phyloP scores from a whole-genome alignment of 805 yeast genomes.

The Hanseniaspora vineae region DNA sequence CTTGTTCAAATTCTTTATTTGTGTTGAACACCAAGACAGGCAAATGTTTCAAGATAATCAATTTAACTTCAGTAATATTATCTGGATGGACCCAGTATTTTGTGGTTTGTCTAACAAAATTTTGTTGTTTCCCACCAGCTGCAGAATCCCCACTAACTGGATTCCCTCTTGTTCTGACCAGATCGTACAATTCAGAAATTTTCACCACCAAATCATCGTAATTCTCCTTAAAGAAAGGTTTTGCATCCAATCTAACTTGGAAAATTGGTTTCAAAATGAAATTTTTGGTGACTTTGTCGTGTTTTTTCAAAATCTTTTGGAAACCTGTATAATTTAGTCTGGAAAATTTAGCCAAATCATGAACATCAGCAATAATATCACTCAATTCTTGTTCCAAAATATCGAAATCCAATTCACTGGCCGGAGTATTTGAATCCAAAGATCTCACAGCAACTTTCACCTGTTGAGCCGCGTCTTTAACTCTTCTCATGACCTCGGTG shows the following conservation, averaged over 20 bases:
- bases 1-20: constrained; percentile 87
- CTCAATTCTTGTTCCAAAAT: constrained; percentile 63
- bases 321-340: constrained; percentile 93
- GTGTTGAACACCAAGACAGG: constrained; percentile 95
- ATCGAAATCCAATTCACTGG: constrained; percentile 57
- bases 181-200: constrained; percentile 76
- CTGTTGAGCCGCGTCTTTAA: constrained; percentile 65
- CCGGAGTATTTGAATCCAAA: constrained; percentile 35
- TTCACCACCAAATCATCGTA: constrained; percentile 82
- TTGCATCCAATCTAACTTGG: constrained; percentile 82
- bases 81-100: constrained; percentile 99
- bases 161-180: constrained; percentile 91
- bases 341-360: constrained; percentile 88
- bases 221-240: constrained; percentile 92
- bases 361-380: constrained; percentile 93
- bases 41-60: constrained; percentile 82
- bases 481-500: constrained; percentile 73
- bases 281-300: constrained; percentile 69
- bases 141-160: constrained; percentile 91
- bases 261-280: constrained; percentile 81
- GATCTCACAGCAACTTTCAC: constrained; percentile 55
- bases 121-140: constrained; percentile 98
- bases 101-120: constrained; percentile 96
- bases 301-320: constrained; percentile 92
- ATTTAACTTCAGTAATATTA: constrained; percentile 89